phyloP scores from a whole-genome alignment of 1,284 basidiomycete genomes.

The Trichosporon asahii region DNA sequence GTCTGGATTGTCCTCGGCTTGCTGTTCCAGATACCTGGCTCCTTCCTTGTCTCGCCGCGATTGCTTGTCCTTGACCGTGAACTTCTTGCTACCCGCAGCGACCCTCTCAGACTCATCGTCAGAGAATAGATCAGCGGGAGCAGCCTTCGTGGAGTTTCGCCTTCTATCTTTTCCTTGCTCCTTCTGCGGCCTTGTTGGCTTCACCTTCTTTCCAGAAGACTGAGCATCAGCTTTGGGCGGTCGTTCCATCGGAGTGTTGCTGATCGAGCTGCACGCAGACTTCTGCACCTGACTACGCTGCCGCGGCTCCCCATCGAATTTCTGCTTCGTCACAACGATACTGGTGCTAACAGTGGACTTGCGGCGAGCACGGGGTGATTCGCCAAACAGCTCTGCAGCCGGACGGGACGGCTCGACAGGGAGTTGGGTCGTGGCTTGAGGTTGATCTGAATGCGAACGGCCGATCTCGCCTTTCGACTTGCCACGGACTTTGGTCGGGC shows the following conservation, averaged over 20 bases:
- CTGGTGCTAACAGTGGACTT: not conserved
- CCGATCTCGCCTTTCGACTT: not conserved
- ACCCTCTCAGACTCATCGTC: not conserved
- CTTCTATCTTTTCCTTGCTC: not conserved
- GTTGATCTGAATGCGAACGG: not conserved
- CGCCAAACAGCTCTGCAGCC: not conserved
- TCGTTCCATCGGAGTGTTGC: not conserved
- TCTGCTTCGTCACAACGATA: not conserved
- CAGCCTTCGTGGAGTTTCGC: not conserved
- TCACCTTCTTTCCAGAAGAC: not conserved
- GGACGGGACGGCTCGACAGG: not conserved
- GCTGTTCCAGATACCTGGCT: not conserved
- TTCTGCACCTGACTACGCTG: not conserved
- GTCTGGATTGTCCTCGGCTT: not conserved
- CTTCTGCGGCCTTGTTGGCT: not conserved
- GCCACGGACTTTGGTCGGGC: not conserved
- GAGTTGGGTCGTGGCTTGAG: not conserved
- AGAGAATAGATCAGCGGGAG: not conserved
- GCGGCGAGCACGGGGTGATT: not conserved
- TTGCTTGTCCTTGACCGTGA: not conserved
- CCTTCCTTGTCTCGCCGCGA: not conserved
- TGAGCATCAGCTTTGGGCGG: not conserved
- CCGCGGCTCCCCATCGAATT: not conserved
- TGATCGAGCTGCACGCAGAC: not conserved
- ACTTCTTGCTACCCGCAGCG: not conserved